Percentiles rank a stretch among this genome's conserved stretches.
phyloP scores from a whole-genome alignment of 179 eudicot species.

The Beta macrorhiza region DNA sequence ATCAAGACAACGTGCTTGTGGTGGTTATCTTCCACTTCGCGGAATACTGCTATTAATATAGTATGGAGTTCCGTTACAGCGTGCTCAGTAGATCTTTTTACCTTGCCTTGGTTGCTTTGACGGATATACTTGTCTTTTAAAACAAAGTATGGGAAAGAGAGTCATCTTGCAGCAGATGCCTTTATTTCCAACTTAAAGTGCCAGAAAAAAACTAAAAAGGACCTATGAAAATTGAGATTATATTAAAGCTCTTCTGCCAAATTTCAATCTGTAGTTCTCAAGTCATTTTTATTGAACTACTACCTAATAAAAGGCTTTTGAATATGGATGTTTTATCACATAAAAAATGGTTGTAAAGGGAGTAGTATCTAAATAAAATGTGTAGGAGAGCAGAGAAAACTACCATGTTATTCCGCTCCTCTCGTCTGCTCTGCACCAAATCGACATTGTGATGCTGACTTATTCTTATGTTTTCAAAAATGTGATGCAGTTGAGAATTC shows the following conservation, averaged over 20 bases:
- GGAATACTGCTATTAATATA: too few relatives aligned
- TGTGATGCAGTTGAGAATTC: conserved; percentile 44
- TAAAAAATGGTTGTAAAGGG: not conserved
- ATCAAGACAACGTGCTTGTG: too few relatives aligned
- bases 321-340: not conserved
- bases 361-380: not conserved
- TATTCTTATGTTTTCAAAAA: conserved; percentile 6
- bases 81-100: too few relatives aligned
- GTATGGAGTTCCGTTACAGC: too few relatives aligned
- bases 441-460: conserved; percentile 1
- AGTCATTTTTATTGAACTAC: not conserved
- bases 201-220: not conserved
- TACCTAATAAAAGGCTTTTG: not conserved
- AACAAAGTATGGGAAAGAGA: not conserved
- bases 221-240: too few relatives aligned
- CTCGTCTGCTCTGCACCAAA: not conserved
- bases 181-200: not conserved
- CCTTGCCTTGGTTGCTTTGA: not conserved
- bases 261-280: not conserved
- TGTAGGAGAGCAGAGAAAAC: not conserved
- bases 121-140: not conserved
- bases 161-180: not conserved
- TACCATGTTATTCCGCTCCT: not conserved
- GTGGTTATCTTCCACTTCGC: too few relatives aligned
- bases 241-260: not conserved